A percentile compares a stretch with the other conserved stretches of the same genome.
Evolutionary conservation across 2,329 filamentous ascomycete species (phyloP).

Genomic region (Colletotrichum sp.): DNA sequence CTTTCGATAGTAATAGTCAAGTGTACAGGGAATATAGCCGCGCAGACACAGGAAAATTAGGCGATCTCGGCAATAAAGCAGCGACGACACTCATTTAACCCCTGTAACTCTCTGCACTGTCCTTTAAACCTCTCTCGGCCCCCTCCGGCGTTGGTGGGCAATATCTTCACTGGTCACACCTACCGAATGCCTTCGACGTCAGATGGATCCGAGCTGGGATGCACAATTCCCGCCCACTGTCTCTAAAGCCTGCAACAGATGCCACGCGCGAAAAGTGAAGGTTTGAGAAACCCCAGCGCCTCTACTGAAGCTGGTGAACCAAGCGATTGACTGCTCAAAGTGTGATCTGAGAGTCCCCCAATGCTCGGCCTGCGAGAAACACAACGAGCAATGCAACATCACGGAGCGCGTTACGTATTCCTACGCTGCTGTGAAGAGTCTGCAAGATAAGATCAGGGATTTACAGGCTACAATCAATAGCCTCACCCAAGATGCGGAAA

Average conservation of each 20-base stretch:
- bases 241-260: constrained; percentile 21
- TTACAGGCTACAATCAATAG: constrained; percentile 3
- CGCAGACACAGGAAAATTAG: too few relatives aligned
- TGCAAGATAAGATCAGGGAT: constrained; percentile 6
- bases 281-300: constrained; percentile 20
- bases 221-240: constrained; percentile 4
- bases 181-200: neutral
- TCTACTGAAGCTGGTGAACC: neutral
- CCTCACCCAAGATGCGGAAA: neutral
- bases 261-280: constrained; percentile 24
- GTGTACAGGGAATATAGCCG: too few relatives aligned
- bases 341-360: constrained; percentile 32
- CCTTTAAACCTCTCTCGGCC: neutral
- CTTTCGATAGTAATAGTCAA: too few relatives aligned
- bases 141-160: neutral
- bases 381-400: constrained; percentile 23
- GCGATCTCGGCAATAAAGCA: neutral
- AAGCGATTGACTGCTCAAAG: neutral
- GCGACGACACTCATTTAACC: neutral
- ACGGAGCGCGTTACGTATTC: constrained; percentile 24
- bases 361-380: constrained; percentile 16
- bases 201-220: constrained; percentile 9
- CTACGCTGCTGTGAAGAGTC: constrained; percentile 12
- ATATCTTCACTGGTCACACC: neutral
- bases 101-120: neutral